Conservation (phyloP, 805 yeast species). For the Priceomyces castillae region DNA sequence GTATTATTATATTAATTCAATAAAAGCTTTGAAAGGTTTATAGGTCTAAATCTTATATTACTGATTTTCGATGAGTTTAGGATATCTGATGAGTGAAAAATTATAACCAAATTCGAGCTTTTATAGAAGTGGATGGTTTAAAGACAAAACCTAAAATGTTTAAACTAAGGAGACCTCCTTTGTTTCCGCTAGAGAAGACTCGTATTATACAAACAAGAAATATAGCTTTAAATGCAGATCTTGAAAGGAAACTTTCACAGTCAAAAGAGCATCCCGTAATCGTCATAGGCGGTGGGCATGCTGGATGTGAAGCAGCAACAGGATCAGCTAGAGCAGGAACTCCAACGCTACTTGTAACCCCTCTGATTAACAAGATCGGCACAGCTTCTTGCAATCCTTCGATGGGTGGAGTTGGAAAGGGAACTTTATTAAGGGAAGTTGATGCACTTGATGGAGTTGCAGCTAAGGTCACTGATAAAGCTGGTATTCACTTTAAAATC, state of each 20-base stretch:
- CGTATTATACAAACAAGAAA: conserved; percentile 7
- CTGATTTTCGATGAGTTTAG: not conserved
- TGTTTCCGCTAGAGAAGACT: not conserved
- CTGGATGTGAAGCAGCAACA: conserved; percentile 96
- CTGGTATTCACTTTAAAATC: conserved; percentile 89
- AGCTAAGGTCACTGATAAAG: conserved; percentile 79
- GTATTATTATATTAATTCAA: no score
- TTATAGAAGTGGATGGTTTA: no score
- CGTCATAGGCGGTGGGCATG: conserved; percentile 97
- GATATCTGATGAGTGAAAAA: not conserved
- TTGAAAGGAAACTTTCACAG: conserved; percentile 24
- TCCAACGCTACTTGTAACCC: conserved; percentile 71
- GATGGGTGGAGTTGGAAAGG: conserved; percentile 98
- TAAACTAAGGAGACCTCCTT: not conserved
- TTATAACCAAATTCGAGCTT: not conserved
- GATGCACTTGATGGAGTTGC: conserved; percentile 97
- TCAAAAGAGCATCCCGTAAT: conserved; percentile 59
- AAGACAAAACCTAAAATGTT: not conserved
- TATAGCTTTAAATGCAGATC: conserved; percentile 35
- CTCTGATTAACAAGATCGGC: conserved; percentile 72
- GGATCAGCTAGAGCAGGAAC: conserved; percentile 88
- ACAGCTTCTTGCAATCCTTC: conserved; percentile 97
- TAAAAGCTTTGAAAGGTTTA: not conserved
- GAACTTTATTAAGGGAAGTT: conserved; percentile 85
- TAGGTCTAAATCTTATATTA: not conserved